These are phyloP conservation scores for Marchantia polymorpha DNA, from an alignment of 225 moss, liverwort and hornwort species.

Conservation along the genomic window DNA sequence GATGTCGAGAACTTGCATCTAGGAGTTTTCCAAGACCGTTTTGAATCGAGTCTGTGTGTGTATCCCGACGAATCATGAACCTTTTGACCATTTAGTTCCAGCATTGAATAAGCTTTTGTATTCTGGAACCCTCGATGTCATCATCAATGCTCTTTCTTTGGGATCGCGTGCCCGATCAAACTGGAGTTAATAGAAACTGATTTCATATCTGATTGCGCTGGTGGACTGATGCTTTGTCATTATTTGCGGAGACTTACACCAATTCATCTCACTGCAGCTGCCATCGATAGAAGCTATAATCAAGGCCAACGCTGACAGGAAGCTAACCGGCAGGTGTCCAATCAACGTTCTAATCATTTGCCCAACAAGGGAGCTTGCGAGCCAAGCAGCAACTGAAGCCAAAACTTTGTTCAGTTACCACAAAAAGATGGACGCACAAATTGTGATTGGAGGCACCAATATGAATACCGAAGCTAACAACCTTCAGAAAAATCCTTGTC, in stretches of 20 bases:
- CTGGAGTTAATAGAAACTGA: too few relatives aligned
- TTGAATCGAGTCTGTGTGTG: not conserved
- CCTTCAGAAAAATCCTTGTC: slow-evolving; percentile 69
- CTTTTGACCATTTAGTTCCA: too few relatives aligned
- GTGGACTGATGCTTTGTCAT: too few relatives aligned
- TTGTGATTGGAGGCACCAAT: slow-evolving; percentile 94
- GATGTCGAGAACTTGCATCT: not conserved
- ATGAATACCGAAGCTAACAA: slow-evolving; percentile 65
- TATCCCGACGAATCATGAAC: too few relatives aligned
- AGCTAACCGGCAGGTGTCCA: slow-evolving; percentile 37
- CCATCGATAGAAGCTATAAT: slow-evolving; percentile 88
- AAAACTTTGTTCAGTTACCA: slow-evolving; percentile 86
- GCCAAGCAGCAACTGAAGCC: slow-evolving; percentile 85
- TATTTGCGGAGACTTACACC: not conserved
- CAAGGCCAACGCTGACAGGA: slow-evolving; percentile 30
- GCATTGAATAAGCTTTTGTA: too few relatives aligned
- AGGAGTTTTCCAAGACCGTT: not conserved
- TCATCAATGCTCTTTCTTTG: too few relatives aligned
- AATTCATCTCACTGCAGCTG: slow-evolving; percentile 46
- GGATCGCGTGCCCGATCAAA: too few relatives aligned
- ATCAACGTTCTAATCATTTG: slow-evolving; percentile 78
- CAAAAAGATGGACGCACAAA: slow-evolving; percentile 70
- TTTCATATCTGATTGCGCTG: too few relatives aligned
- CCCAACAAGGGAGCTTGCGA: slow-evolving; percentile 91
- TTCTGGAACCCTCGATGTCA: too few relatives aligned